Conservation (phyloP, 176 grass and related monocot species). For the Microstegium vimineum region DNA sequence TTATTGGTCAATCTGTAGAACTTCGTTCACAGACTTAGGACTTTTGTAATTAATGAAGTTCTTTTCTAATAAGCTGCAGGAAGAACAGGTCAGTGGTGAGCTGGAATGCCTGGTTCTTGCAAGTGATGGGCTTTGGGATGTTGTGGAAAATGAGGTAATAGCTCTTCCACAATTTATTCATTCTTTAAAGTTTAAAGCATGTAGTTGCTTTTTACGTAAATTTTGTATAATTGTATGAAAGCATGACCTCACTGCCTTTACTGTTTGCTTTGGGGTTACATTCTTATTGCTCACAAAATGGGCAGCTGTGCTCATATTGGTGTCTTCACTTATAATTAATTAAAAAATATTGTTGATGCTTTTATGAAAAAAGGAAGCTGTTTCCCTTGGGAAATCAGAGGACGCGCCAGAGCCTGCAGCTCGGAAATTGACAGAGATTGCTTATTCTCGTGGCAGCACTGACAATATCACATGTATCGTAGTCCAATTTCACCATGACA, state of each 20-base stretch:
- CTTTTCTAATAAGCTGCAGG: constrained; percentile 45
- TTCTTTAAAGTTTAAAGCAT: neutral
- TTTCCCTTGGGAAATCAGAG: constrained; percentile 68
- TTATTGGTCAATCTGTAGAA: neutral
- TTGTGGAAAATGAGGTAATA: constrained; percentile 89
- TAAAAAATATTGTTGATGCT: neutral
- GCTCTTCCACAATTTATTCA: neutral
- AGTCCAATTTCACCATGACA: constrained; percentile 68
- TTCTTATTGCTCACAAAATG: constrained; percentile 2
- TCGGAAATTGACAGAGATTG: constrained; percentile 58
- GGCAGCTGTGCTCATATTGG: neutral
- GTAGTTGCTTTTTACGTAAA: neutral
- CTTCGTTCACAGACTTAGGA: neutral
- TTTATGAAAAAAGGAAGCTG: constrained; percentile 54
- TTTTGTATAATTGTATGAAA: neutral
- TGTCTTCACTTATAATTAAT: neutral
- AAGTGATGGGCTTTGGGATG: constrained; percentile 95
- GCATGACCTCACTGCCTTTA: neutral
- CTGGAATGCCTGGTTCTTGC: constrained; percentile 90
- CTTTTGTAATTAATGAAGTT: constrained; percentile 1
- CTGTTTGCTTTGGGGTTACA: neutral
- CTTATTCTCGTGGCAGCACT: constrained; percentile 52
- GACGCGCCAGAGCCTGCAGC: constrained; percentile 54
- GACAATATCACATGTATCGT: constrained; percentile 92
- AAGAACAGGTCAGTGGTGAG: constrained; percentile 56